Evolutionary conservation across 192 early-diverging fungal species (phyloP), one percentile per base, ranked within the genome.

Genomic region (Entomortierella lignicola): DNA sequence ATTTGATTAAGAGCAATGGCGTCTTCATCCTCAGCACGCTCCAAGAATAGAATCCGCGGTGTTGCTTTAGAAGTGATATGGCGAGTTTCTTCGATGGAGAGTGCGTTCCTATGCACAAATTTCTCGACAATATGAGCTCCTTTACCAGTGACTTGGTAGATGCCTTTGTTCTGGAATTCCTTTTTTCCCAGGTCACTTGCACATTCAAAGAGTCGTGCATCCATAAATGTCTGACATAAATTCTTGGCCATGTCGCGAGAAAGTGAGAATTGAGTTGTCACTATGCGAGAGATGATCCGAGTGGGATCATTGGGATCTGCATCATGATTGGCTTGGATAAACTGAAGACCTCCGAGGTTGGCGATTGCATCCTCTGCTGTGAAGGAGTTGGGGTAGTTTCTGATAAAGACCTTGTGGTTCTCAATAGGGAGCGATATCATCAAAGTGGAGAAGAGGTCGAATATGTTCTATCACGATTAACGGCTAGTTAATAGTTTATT

Each of bases 181-280:
- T 82, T 82, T 48, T 81, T 86, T 18, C 51, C 52, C 20, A 86
- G 74, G 58, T 89, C 88, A 0, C 67, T 50, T 5, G 83, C 79
- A 23, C 81, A 80, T 39, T 83, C 84, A 26, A 86, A 82, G 18
- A 87, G 66, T 23, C 82, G 63, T 10, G 88, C 85, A 25, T 85
- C 82, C 66, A 89, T 72, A 43, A 89, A 89, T 21, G 84, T 83
- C 39, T 86, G 81, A 41, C 82, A 84, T 0, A 89, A 69, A 30
- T 72, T 84, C 54, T 89, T 89, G 27, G 87, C 87, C 86, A 89
- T 87, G 41, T 88, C 88, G 55, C 81, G 60, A 29, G 85, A 84
- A 66, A 89, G 82, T 26, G 83, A 86, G 31, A 89, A 89, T 6
- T 84, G 87, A 0, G 88, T 89, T 2, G 86, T 89, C 4, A 85